Evolutionary conservation across 2,329 filamentous ascomycete genomes (phyloP).

Genomic region (Phaeosphaeriaceae sp.): DNA sequence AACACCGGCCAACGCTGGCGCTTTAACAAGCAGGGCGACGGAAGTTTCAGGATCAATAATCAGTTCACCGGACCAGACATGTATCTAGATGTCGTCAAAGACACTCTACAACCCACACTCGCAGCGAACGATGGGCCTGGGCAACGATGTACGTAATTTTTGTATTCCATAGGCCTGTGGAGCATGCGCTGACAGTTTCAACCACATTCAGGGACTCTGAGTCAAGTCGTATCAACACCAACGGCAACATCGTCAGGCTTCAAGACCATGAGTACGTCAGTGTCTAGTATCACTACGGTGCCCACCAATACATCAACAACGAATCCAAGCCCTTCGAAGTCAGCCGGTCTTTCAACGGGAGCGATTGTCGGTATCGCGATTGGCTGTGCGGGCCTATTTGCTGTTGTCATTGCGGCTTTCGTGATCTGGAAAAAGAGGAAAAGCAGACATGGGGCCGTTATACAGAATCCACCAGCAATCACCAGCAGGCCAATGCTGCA

Average conservation of each 20-base stretch:
- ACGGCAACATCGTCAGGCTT: not conserved
- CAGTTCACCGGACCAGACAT: constrained; percentile 19
- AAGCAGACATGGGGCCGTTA: not conserved
- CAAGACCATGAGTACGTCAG: not conserved
- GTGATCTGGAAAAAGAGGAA: not conserved
- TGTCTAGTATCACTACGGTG: not conserved
- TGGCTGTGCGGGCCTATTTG: not conserved
- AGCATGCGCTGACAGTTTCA: no score
- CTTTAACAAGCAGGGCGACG: constrained; percentile 9
- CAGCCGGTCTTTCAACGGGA: not conserved
- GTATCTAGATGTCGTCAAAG: constrained; percentile 13
- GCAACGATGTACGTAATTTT: constrained; percentile 3
- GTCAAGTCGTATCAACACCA: not conserved
- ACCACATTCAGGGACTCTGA: constrained; percentile 5
- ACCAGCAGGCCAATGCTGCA: constrained; percentile 1
- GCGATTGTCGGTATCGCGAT: constrained; percentile 1
- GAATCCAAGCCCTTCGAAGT: not conserved
- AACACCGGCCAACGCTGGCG: constrained; percentile 16
- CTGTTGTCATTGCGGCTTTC: not conserved
- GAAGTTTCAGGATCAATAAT: constrained; percentile 18
- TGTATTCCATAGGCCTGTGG: no score
- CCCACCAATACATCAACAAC: not conserved
- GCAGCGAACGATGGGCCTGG: constrained; percentile 7
- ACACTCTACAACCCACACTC: constrained; percentile 5
- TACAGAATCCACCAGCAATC: not conserved